These are phyloP conservation scores for Cryphonectria japonica DNA, from an alignment of 2,329 filamentous ascomycete genomes.

Conservation along the genomic window DNA sequence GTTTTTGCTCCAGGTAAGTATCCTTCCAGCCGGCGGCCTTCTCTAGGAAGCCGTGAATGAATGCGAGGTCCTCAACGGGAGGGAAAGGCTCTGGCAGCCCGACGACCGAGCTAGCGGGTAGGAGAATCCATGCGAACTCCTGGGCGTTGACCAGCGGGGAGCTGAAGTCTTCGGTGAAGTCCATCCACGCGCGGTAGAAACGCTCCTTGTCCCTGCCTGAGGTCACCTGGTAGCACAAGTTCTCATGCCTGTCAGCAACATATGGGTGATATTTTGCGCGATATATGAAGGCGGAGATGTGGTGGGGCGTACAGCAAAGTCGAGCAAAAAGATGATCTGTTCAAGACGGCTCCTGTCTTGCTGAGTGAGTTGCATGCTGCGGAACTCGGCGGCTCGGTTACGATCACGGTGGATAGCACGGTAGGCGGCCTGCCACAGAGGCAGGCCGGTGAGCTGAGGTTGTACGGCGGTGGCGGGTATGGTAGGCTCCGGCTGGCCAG, in stretches of 20 bases:
- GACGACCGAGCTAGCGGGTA: neutral
- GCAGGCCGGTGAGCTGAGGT: neutral
- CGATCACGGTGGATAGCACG: neutral
- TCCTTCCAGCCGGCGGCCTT: neutral
- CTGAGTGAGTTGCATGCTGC: neutral
- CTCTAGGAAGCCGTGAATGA: neutral
- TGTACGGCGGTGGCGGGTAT: too few species aligned
- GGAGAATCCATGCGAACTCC: neutral
- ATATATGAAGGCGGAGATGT: too few species aligned
- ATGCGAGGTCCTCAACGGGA: neutral
- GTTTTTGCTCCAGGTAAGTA: neutral
- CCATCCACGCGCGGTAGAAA: neutral
- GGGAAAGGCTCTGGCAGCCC: neutral
- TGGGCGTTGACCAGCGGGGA: neutral
- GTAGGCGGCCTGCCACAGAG: neutral
- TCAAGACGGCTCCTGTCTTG: neutral
- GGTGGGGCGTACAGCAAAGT: neutral
- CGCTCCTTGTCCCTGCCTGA: neutral
- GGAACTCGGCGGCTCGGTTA: neutral
- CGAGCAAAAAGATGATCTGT: neutral
- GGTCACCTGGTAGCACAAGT: neutral
- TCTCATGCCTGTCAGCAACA: neutral
- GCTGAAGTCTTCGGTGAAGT: neutral
- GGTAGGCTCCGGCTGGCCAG: neutral
- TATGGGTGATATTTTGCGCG: neutral